phyloP scores from a whole-genome alignment of 352 stramenopile species.

The Globisporangium spinosum region DNA sequence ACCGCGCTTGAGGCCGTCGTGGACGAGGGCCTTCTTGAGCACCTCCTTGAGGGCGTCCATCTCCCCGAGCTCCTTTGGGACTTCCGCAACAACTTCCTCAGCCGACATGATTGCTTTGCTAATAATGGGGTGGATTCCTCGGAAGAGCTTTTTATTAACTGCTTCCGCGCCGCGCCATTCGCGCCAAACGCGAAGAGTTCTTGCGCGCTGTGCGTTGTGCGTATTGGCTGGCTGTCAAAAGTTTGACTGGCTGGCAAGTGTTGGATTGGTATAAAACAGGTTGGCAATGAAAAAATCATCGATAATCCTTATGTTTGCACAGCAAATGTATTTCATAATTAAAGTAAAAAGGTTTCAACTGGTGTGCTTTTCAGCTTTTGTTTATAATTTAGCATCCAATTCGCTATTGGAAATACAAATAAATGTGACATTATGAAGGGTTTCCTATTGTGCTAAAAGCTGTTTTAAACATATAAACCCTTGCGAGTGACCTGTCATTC shows the following conservation, averaged over 20 bases:
- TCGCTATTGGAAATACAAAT: background rate
- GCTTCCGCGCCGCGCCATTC: background rate
- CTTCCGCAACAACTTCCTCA: constrained; percentile 92
- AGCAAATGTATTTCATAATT: background rate
- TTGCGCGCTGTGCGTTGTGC: background rate
- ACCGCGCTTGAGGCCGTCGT: constrained; percentile 98
- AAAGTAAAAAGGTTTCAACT: background rate
- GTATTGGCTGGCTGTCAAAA: constrained; percentile 41
- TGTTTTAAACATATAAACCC: background rate
- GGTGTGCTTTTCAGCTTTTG: background rate
- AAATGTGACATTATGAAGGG: background rate
- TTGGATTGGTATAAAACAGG: background rate
- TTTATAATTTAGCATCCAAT: background rate
- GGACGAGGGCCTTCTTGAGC: constrained; percentile 99
- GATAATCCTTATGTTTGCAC: background rate
- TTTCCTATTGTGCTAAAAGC: background rate
- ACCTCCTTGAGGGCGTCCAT: constrained; percentile 98
- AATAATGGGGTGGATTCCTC: constrained; percentile 47
- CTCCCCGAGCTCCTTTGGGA: constrained; percentile 93
- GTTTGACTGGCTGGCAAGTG: background rate
- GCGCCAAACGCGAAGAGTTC: background rate
- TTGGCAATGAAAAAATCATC: background rate
- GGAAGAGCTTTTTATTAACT: constrained; percentile 30
- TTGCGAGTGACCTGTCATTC: background rate
- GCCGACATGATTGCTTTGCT: constrained; percentile 78